Conservation (phyloP, 805 yeast species). For the Jamesozyma gamospora region DNA sequence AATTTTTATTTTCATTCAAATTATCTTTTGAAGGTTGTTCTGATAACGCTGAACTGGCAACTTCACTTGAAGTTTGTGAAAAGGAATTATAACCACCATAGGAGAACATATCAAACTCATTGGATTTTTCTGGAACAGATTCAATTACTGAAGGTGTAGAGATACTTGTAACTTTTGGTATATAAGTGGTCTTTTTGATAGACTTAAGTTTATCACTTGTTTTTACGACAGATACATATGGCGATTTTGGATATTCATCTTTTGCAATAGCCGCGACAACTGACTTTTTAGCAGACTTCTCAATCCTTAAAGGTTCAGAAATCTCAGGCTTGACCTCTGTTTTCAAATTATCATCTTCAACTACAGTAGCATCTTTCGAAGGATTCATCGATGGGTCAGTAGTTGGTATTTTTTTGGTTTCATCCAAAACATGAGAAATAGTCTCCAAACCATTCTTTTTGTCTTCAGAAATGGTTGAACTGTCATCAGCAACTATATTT, state of each 20-base stretch:
- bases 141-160: neutral
- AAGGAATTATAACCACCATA: slow-evolving; percentile 3
- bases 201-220: slow-evolving; percentile 1
- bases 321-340: no score
- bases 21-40: neutral
- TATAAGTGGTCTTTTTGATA: slow-evolving; percentile 5
- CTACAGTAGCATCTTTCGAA: no score
- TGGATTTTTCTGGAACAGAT: neutral
- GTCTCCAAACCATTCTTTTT: no score
- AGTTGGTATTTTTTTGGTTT: no score
- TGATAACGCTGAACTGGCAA: neutral
- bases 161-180: slow-evolving; percentile 1
- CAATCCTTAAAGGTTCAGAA: no score
- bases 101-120: slow-evolving; percentile 1
- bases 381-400: no score
- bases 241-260: neutral
- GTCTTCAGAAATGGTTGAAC: no score
- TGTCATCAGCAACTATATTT: no score
- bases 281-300: no score
- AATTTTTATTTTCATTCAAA: neutral
- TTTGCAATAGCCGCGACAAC: neutral
- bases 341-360: no score
- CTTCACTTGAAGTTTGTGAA: neutral
- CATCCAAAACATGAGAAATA: no score
- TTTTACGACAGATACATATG: slow-evolving; percentile 4